Conservation (phyloP, 305 asterid species). For the Euphrasia arctica region DNA sequence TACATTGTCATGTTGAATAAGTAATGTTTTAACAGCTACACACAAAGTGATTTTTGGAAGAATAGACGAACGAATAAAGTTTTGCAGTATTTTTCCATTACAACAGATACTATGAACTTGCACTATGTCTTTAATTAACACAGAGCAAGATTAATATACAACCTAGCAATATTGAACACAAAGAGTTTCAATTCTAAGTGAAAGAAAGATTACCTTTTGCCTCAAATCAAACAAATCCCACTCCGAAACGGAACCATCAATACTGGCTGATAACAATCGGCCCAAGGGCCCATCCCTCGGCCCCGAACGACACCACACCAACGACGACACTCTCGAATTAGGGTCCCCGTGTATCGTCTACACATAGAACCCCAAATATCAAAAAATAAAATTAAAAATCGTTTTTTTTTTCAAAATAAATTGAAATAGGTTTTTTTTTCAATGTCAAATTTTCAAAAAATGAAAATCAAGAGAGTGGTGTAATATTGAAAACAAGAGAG, state of each 20-base stretch:
- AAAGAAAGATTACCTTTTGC: constrained; percentile 57
- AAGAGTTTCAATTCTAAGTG: not conserved
- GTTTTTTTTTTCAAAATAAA: constrained; percentile 4
- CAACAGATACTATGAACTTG: not conserved
- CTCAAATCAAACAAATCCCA: constrained; percentile 83
- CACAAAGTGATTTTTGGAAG: not conserved
- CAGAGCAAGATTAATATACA: not conserved
- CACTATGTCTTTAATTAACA: not conserved
- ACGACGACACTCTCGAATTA: constrained; percentile 70
- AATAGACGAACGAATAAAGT: too few relatives aligned
- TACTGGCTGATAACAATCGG: constrained; percentile 72
- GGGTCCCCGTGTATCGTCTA: constrained; percentile 95
- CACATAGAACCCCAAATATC: constrained; percentile 27
- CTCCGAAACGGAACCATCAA: constrained; percentile 90
- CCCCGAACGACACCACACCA: constrained; percentile 88
- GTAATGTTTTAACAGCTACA: not conserved
- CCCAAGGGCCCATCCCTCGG: constrained; percentile 44
- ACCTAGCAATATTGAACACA: not conserved
- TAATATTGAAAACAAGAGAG: constrained; percentile 7
- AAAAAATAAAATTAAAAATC: constrained; percentile 15
- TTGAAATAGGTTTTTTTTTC: not conserved
- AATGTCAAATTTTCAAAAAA: not conserved
- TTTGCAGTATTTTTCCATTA: not conserved
- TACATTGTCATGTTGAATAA: not conserved
- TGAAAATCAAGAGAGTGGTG: constrained; percentile 5